Evolutionary conservation across 495 filamentous ascomycete species (phyloP).

Genomic region (Podospora pseudocomata): DNA sequence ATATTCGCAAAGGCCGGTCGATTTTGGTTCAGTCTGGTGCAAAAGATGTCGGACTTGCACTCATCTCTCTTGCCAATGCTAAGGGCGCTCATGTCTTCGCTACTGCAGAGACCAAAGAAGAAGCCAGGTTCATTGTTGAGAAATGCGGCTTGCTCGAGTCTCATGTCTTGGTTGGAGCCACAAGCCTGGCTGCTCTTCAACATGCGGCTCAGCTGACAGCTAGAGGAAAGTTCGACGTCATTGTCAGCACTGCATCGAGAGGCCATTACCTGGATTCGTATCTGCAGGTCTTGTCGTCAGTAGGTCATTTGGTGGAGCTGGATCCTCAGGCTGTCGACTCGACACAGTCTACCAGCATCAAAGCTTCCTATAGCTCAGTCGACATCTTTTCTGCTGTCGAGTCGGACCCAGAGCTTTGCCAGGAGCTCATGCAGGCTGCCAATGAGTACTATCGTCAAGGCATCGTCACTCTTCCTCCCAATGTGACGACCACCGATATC

Average conservation of each 20-base stretch:
- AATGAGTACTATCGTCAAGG: background rate
- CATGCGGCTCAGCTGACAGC: background rate
- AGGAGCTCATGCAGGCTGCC: background rate
- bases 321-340: background rate
- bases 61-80: slow-evolving; percentile 7
- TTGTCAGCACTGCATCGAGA: background rate
- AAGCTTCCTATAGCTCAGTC: background rate
- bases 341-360: background rate
- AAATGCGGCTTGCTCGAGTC: background rate
- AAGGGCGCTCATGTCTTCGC: slow-evolving; percentile 2
- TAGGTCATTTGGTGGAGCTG: background rate
- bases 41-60: background rate
- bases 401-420: background rate
- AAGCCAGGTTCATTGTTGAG: background rate
- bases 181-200: background rate
- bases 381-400: background rate
- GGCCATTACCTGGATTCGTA: background rate
- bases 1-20: background rate
- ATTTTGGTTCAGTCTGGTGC: background rate
- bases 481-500: background rate
- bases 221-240: background rate
- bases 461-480: background rate
- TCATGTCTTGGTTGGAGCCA: background rate
- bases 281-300: background rate
- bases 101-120: background rate